A percentile compares a stretch with the other conserved stretches of the same genome.
Conservation (phyloP, 805 yeast species). For the Saccharomycopsis amapae region DNA sequence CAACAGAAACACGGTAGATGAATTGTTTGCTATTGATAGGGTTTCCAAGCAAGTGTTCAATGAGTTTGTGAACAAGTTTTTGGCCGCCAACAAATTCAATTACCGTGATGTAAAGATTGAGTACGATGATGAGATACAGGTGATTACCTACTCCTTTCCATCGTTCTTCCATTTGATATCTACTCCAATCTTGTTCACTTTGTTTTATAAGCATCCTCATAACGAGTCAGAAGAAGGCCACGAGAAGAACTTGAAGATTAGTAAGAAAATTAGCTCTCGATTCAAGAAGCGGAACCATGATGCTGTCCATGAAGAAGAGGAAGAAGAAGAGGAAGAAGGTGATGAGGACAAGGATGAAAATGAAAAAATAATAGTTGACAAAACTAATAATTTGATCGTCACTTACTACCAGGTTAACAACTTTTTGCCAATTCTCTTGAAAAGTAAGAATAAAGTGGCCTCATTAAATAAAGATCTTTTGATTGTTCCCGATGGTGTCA, state of each 20-base stretch:
- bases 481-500: conserved; percentile 19
- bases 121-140: conserved; percentile 17
- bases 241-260: neutral
- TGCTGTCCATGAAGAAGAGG: neutral
- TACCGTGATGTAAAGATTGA: conserved; percentile 19
- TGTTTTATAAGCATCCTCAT: conserved; percentile 7
- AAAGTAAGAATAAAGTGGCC: conserved; percentile 13
- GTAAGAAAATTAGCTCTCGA: neutral
- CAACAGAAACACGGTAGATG: conserved; percentile 15
- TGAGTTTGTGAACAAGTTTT: conserved; percentile 21
- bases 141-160: conserved; percentile 17
- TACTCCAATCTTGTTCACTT: conserved; percentile 9
- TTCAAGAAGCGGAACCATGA: neutral
- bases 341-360: neutral
- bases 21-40: conserved; percentile 11
- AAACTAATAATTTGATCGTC: conserved; percentile 11
- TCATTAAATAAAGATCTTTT: conserved; percentile 16
- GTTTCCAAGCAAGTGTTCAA: conserved; percentile 18
- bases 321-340: neutral
- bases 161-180: conserved; percentile 17
- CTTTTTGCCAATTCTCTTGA: conserved; percentile 14
- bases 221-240: neutral
- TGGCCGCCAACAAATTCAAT: conserved; percentile 9
- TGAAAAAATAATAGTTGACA: neutral
- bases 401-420: conserved; percentile 14